These are phyloP conservation scores for Evernia prunastri DNA, from an alignment of 495 filamentous ascomycete genomes.

Conservation along the genomic window DNA sequence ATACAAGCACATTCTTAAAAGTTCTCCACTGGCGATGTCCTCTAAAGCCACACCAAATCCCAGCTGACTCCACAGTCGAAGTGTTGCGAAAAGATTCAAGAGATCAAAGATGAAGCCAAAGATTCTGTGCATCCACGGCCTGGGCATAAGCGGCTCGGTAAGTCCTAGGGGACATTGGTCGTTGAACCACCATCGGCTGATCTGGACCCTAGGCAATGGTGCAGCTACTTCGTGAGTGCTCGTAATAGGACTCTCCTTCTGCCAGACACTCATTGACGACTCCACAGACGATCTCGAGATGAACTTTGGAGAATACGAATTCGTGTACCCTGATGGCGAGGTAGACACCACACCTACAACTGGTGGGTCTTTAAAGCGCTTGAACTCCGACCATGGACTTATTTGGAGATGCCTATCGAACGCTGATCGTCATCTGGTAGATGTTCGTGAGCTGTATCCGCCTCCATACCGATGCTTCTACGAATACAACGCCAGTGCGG, in stretches of 20 bases:
- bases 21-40: too few relatives aligned
- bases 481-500: background rate
- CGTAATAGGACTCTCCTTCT: background rate
- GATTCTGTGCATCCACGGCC: constrained; percentile 10
- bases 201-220: background rate
- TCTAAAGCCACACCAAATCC: background rate
- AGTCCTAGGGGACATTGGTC: background rate
- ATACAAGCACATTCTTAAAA: background rate
- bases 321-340: background rate
- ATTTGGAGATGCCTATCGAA: background rate
- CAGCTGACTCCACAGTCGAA: background rate
- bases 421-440: background rate
- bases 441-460: background rate
- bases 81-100: background rate
- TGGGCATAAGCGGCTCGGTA: constrained; percentile 3
- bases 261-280: background rate
- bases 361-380: background rate
- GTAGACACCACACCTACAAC: background rate
- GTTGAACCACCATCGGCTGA: background rate
- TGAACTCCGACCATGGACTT: background rate
- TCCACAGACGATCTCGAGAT: background rate
- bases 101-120: constrained; percentile 2
- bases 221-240: background rate
- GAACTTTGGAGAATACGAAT: background rate
- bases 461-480: constrained; percentile 12